These are phyloP conservation scores for Entophlyctis luteolus DNA, from an alignment of 192 early-diverging fungal species.

Conservation along the genomic window DNA sequence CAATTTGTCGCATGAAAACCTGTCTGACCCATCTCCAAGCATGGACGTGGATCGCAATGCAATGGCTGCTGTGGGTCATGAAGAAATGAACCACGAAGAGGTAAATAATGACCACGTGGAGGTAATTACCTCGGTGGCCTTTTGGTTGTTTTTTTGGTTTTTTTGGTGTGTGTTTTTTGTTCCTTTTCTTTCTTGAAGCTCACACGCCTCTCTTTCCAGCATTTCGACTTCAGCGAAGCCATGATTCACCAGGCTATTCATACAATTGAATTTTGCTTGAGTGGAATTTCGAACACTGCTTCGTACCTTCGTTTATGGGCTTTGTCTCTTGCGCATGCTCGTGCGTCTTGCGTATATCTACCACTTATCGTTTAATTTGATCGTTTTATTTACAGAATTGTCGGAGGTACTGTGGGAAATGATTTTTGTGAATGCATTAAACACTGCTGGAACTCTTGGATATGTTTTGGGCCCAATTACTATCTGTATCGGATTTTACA, in stretches of 20 bases:
- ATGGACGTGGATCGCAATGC: conserved; percentile 19
- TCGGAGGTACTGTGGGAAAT: conserved; percentile 96
- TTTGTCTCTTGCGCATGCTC: conserved; percentile 93
- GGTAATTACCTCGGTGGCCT: not conserved
- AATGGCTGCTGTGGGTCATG: conserved; percentile 25
- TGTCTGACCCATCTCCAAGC: conserved; percentile 13
- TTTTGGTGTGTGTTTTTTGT: not conserved
- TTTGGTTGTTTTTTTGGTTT: not conserved
- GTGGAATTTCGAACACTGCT: conserved; percentile 96
- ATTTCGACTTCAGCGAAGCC: conserved; percentile 93
- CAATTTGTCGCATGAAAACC: conserved; percentile 32
- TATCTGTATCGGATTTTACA: conserved; percentile 70
- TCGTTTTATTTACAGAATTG: conserved; percentile 56
- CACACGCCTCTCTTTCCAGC: conserved; percentile 26
- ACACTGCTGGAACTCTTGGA: conserved; percentile 33
- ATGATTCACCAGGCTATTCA: conserved; percentile 98
- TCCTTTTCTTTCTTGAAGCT: not conserved
- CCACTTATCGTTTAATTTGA: conserved; percentile 5
- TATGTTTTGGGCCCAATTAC: conserved; percentile 56
- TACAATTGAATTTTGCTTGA: conserved; percentile 96
- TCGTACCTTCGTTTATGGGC: conserved; percentile 99
- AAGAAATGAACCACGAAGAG: conserved; percentile 38
- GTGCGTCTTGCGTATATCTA: conserved; percentile 38
- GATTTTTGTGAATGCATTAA: conserved; percentile 64
- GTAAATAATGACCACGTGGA: conserved; percentile 29